Base-by-base conservation (phyloP, 1,139 yeast species). In the Diutina mesorugosa region DNA sequence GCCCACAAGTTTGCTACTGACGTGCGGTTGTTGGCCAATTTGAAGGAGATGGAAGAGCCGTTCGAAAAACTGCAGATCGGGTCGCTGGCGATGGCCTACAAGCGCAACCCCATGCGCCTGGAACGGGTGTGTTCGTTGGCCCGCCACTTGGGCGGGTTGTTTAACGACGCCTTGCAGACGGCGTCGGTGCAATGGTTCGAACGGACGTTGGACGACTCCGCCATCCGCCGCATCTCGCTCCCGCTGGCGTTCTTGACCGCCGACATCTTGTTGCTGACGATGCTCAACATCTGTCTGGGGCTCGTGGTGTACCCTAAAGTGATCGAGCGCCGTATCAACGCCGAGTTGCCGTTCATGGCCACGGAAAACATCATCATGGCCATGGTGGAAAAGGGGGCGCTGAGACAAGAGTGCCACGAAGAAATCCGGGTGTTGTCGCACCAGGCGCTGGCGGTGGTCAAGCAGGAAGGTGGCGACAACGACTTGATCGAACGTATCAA, bases 121-220 rank as follows among this genome's bases (percentile, higher is more conserved):
- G 99, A 93, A 77, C 86, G 99, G 72, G 98, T 93, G 60, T 93
- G 99, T 76, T 93, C 99, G 30, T 80, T 95, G 64, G 84, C 98
- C 32, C 88, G 99, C 78, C 98, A 93, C 72, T 73, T 93, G 72
- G 96, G 96, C 63, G 87, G 96, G 26, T 78, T 90, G 65, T 87
- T 87, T 76, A 90, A 80, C 68, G 98, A 93, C 71, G 95, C 97
- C 56, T 86, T 93, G 64, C 95, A 90, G 73, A 93, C 99, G 57
- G 95, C 98, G 12, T 86, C 97, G 47, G 97, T 95, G 54, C 99
- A 95, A 76, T 95, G 99, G 99, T 93, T 95, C 70, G 99, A 95
- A 78, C 88, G 99, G 79, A 95, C 99, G 51, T 80, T 93, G 67
- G 99, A 95, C 72, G 99, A 95, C 73, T 87, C 96, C 59, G 99